These are phyloP conservation scores for Fusarium sacchari DNA, from an alignment of 2,329 filamentous ascomycete species.

Conservation along the genomic window DNA sequence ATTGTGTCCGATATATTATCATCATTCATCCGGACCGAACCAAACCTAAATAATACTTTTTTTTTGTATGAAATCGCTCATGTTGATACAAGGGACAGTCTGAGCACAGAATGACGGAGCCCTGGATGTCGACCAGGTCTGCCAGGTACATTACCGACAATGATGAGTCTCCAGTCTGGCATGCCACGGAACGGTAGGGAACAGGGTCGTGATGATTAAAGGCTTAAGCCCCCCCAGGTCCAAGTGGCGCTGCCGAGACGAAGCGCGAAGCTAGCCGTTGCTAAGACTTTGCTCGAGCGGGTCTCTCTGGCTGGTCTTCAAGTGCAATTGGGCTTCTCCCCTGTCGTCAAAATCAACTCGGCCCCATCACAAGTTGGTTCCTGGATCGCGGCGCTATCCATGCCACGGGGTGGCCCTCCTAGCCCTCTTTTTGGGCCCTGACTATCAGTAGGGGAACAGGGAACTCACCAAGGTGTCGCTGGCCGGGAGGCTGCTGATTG, in stretches of 20 bases:
- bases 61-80: slow-evolving; percentile 10
- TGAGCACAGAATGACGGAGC: background rate
- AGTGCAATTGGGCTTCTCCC: slow-evolving; percentile 13
- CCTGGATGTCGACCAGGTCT: background rate
- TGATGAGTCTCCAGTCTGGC: slow-evolving; percentile 2
- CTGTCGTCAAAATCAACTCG: slow-evolving; percentile 26
- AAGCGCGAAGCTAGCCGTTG: slow-evolving; percentile 31
- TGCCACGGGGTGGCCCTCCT: slow-evolving; percentile 42
- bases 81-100: slow-evolving; percentile 11
- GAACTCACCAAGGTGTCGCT: slow-evolving; percentile 23
- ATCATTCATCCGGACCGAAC: slow-evolving; percentile 1
- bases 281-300: slow-evolving; percentile 35
- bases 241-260: slow-evolving; percentile 41
- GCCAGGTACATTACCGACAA: background rate
- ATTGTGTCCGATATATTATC: background rate
- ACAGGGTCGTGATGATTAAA: slow-evolving; percentile 42
- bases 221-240: slow-evolving; percentile 38
- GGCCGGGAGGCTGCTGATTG: slow-evolving; percentile 26
- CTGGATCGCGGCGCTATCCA: slow-evolving; percentile 43
- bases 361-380: slow-evolving; percentile 38
- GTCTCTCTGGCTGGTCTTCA: slow-evolving; percentile 4
- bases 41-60: slow-evolving; percentile 12
- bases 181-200: slow-evolving; percentile 28
- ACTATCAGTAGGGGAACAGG: slow-evolving; percentile 18
- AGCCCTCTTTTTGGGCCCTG: slow-evolving; percentile 30